Evolutionary conservation across 2,329 filamentous ascomycete genomes (phyloP).

Genomic region (Neopestalotiopsis clavispora): DNA sequence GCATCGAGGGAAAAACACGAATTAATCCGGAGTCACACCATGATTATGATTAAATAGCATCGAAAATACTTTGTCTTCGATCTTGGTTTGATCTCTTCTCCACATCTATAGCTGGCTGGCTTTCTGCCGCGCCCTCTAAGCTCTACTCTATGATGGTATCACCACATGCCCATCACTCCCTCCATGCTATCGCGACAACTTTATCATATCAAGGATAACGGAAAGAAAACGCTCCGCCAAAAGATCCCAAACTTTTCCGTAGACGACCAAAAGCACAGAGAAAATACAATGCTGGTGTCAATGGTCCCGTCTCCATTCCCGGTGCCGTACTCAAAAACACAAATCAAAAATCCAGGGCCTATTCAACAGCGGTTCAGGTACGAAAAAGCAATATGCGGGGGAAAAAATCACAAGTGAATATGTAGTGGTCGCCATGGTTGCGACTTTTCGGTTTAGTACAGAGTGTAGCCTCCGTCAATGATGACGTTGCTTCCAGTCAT

Average conservation of each 20-base stretch:
- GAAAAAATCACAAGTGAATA: not conserved
- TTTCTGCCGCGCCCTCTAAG: not conserved
- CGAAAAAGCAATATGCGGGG: not conserved
- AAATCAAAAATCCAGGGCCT: not conserved
- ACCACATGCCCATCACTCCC: constrained; percentile 17
- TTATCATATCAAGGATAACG: not conserved
- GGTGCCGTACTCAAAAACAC: not conserved
- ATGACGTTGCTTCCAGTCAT: constrained; percentile 79
- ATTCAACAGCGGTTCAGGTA: not conserved
- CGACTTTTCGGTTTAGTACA: constrained; percentile 50
- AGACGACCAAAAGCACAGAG: not conserved
- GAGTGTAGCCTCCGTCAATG: constrained; percentile 73
- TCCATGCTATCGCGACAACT: constrained; percentile 4
- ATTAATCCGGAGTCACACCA: too few species aligned
- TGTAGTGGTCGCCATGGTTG: not conserved
- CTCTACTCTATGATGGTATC: constrained; percentile 27
- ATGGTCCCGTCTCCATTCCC: not conserved
- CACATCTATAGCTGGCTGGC: not conserved
- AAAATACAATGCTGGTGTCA: not conserved
- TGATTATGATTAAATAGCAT: too few species aligned
- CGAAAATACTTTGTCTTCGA: not conserved
- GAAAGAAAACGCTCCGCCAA: not conserved
- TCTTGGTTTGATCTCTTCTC: constrained; percentile 1
- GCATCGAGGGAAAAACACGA: too few species aligned
- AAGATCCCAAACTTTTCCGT: not conserved